A percentile compares a stretch with the other conserved stretches of the same genome.
Conservation (phyloP, 2,329 filamentous ascomycete species). For the Shiraia sp. region DNA sequence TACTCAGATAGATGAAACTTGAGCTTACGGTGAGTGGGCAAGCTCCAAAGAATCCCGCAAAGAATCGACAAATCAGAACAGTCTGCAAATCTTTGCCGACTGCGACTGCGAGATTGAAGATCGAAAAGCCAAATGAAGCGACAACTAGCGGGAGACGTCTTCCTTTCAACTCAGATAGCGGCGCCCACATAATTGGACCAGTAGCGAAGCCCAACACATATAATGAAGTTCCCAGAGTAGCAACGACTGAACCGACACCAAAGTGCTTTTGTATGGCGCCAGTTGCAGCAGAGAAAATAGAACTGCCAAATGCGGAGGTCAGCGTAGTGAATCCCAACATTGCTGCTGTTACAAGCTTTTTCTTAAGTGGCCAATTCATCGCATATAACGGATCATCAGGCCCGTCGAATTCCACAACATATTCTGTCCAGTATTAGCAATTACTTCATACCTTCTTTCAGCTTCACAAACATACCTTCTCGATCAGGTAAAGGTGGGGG, state of each 20-base stretch:
- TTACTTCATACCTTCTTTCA: no score
- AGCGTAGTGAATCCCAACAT: constrained; percentile 76
- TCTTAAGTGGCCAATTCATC: constrained; percentile 81
- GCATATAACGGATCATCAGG: constrained; percentile 81
- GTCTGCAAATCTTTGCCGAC: constrained; percentile 58
- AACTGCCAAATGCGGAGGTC: constrained; percentile 64
- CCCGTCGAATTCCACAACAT: constrained; percentile 82
- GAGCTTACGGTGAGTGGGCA: constrained; percentile 57
- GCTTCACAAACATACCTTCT: constrained; percentile 47
- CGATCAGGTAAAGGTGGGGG: constrained; percentile 70
- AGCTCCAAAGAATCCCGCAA: constrained; percentile 58
- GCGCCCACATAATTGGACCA: constrained; percentile 50
- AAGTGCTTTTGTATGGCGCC: constrained; percentile 43
- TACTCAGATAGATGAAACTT: no score
- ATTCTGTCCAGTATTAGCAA: constrained; percentile 37
- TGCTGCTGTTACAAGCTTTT: constrained; percentile 72
- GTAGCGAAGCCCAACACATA: constrained; percentile 58
- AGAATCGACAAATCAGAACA: constrained; percentile 57
- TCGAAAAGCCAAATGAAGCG: constrained; percentile 55
- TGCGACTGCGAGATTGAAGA: constrained; percentile 56
- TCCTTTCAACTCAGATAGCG: constrained; percentile 57
- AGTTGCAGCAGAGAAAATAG: constrained; percentile 49
- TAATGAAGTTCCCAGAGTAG: constrained; percentile 54
- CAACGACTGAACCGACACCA: constrained; percentile 53
- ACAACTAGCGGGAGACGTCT: constrained; percentile 54